Percentiles rank a stretch among this genome's conserved stretches.
Evolutionary conservation across 306 rosid species (phyloP).

Genomic region (Vachellia collinsii): DNA sequence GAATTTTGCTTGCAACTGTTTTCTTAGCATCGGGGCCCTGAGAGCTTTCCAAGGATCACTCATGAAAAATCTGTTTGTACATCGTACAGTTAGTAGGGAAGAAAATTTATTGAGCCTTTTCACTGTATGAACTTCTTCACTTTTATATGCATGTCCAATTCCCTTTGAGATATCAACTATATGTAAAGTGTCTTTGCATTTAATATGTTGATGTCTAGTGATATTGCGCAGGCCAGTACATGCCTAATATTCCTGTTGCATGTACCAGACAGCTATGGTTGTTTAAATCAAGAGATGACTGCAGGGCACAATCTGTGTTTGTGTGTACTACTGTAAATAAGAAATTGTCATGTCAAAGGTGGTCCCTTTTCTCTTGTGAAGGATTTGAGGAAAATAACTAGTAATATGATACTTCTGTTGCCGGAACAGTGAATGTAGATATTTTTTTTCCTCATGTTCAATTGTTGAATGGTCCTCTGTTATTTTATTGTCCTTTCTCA

Average conservation of each 20-base stretch:
- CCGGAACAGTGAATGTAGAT: background rate
- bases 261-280: background rate
- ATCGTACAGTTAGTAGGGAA: background rate
- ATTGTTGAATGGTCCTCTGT: slow-evolving; percentile 32
- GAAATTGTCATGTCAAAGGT: background rate
- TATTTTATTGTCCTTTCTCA: slow-evolving; percentile 23
- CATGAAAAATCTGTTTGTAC: background rate
- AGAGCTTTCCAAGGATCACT: slow-evolving; percentile 7
- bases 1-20: background rate
- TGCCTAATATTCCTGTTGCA: background rate
- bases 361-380: background rate
- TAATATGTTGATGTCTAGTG: slow-evolving; percentile 4
- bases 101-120: background rate
- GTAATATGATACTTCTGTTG: background rate
- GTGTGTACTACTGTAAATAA: background rate
- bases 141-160: background rate
- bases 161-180: background rate
- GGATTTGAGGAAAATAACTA: background rate
- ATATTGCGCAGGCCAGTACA: background rate
- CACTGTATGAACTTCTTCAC: background rate
- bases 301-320: background rate
- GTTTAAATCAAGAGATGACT: background rate
- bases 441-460: background rate
- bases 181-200: background rate
- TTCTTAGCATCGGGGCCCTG: background rate